Evolutionary conservation across 345 rosid genomes (phyloP).

Genomic region (Citrus reticulata): DNA sequence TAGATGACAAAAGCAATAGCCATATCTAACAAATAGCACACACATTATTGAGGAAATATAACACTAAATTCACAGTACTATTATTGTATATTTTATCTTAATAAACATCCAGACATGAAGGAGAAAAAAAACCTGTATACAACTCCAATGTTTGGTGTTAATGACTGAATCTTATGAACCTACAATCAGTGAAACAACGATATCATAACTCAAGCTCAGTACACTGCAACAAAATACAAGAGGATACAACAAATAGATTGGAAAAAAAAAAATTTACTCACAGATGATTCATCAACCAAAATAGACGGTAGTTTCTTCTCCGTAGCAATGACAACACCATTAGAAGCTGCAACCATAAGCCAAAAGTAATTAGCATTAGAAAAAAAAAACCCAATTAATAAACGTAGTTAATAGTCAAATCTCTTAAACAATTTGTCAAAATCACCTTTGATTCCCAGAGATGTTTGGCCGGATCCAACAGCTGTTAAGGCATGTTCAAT

Average conservation of each 20-base stretch:
- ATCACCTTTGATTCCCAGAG: slow-evolving; percentile 87
- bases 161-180: slow-evolving; percentile 87
- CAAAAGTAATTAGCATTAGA: background rate
- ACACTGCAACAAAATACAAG: background rate
- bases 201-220: background rate
- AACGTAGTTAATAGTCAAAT: background rate
- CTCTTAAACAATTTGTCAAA: background rate
- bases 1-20: background rate
- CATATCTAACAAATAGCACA: background rate
- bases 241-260: background rate
- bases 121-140: slow-evolving; percentile 70
- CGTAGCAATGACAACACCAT: slow-evolving; percentile 91
- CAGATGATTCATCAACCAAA: slow-evolving; percentile 89
- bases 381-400: background rate
- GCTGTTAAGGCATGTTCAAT: slow-evolving; percentile 94
- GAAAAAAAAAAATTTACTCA: slow-evolving; percentile 28
- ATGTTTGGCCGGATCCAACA: slow-evolving; percentile 94
- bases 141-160: slow-evolving; percentile 95
- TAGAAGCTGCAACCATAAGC: slow-evolving; percentile 58
- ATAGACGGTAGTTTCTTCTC: slow-evolving; percentile 95
- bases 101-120: background rate
- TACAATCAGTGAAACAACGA: slow-evolving; percentile 22
- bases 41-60: background rate
- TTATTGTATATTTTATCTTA: background rate
- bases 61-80: background rate